These are phyloP conservation scores for Trifolium repens DNA, from an alignment of 306 rosid genomes.

Conservation along the genomic window DNA sequence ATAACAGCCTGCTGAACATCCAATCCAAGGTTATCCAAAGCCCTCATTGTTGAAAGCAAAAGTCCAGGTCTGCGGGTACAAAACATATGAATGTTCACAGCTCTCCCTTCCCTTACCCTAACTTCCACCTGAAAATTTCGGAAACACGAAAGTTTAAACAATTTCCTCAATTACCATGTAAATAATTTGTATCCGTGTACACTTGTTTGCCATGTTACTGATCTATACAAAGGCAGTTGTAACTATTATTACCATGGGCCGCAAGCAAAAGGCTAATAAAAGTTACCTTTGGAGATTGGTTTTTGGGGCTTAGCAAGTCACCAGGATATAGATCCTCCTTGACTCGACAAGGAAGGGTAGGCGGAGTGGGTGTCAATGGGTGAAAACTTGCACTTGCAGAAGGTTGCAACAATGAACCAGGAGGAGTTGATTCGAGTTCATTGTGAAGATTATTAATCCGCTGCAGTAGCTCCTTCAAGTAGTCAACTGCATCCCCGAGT, in stretches of 20 bases:
- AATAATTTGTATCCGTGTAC: constrained; percentile 17
- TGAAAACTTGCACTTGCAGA: constrained; percentile 69
- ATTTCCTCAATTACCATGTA: constrained; percentile 26
- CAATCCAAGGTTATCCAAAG: constrained; percentile 87
- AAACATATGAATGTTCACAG: constrained; percentile 97
- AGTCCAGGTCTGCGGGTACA: constrained; percentile 92
- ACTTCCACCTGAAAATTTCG: constrained; percentile 78
- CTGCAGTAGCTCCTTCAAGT: constrained; percentile 94
- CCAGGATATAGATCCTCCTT: constrained; percentile 91
- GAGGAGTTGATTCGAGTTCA: constrained; percentile 83
- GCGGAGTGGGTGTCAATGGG: constrained; percentile 81
- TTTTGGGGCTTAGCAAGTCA: constrained; percentile 74
- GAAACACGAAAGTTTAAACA: constrained; percentile 33
- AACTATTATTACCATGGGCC: constrained; percentile 6
- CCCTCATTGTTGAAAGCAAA: constrained; percentile 87
- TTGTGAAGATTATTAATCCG: constrained; percentile 85
- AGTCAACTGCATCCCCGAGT: constrained; percentile 97
- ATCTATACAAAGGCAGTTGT: neutral
- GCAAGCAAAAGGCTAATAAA: constrained; percentile 1
- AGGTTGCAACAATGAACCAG: constrained; percentile 67
- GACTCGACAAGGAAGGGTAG: constrained; percentile 78
- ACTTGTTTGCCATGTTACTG: constrained; percentile 14
- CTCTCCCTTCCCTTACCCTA: constrained; percentile 85
- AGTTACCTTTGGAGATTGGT: constrained; percentile 82
- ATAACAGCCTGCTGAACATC: constrained; percentile 98